Percentiles rank a stretch among this genome's conserved stretches.
Evolutionary conservation across 2,329 filamentous ascomycete genomes (phyloP).

Genomic region (Aspergillus pseudoglaucus): DNA sequence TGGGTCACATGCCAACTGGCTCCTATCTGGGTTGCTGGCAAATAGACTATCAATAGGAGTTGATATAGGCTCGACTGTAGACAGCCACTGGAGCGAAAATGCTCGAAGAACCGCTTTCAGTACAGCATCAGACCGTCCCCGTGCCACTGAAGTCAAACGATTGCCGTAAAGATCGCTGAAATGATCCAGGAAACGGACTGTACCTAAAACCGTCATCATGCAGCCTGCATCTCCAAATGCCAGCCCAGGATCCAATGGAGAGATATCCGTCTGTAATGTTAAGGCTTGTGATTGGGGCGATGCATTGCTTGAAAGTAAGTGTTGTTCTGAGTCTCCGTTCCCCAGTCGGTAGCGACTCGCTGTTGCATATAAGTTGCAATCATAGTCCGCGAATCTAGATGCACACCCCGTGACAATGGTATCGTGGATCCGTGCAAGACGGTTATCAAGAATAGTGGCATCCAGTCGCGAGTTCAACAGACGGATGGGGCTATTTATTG

Average conservation of each 20-base stretch:
- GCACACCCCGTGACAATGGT: background rate
- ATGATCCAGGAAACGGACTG: background rate
- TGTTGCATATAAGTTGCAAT: background rate
- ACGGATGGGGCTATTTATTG: background rate
- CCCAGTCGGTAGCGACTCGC: background rate
- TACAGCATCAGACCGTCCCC: conserved; percentile 12
- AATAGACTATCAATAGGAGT: background rate
- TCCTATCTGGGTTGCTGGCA: too few species aligned
- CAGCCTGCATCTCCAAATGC: background rate
- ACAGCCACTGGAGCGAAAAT: conserved; percentile 17
- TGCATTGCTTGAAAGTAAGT: background rate
- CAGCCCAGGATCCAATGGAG: background rate
- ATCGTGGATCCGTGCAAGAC: background rate
- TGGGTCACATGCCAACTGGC: background rate
- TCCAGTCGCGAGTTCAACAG: background rate
- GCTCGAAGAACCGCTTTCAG: conserved; percentile 13
- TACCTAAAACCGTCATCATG: background rate
- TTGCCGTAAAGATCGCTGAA: background rate
- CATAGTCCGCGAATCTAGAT: background rate
- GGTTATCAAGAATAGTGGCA: background rate
- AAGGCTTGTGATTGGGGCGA: background rate
- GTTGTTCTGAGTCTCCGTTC: background rate
- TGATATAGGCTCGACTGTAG: background rate
- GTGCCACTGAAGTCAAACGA: background rate
- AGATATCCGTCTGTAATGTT: background rate